These are phyloP conservation scores for Maudiozyma turicensis DNA, from an alignment of 805 yeast species.

Conservation along the genomic window DNA sequence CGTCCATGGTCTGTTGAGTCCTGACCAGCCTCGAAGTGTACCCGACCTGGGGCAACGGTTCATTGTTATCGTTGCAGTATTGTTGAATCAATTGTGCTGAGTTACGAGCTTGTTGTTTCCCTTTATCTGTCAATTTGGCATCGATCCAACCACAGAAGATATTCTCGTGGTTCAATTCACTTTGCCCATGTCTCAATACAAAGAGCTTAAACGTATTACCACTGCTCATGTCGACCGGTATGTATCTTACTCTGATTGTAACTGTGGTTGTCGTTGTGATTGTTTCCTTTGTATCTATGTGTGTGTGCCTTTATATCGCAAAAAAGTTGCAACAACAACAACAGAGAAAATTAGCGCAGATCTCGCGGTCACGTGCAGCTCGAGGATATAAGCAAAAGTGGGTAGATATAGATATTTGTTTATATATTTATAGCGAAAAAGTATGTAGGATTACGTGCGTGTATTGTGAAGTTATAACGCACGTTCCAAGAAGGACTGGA, in stretches of 20 bases:
- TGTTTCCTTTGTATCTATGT: too few relatives aligned
- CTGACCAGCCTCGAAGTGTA: constrained; percentile 66
- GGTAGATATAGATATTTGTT: too few relatives aligned
- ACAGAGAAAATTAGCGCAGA: too few relatives aligned
- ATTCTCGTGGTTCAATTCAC: constrained; percentile 67
- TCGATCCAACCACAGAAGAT: constrained; percentile 84
- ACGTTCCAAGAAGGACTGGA: constrained; percentile 64
- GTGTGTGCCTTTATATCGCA: too few relatives aligned
- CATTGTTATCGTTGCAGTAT: constrained; percentile 18
- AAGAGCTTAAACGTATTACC: constrained; percentile 21
- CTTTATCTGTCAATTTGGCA: constrained; percentile 56
- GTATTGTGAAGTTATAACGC: constrained; percentile 16
- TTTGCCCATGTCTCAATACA: constrained; percentile 73
- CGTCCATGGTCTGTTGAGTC: constrained; percentile 65
- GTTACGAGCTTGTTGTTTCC: constrained; percentile 55
- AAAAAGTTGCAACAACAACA: too few relatives aligned
- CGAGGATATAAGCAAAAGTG: too few relatives aligned
- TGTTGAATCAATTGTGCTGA: constrained; percentile 52
- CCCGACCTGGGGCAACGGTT: constrained; percentile 43
- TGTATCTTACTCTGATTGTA: not conserved
- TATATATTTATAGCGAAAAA: too few relatives aligned
- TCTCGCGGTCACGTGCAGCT: too few relatives aligned
- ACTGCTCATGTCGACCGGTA: not conserved
- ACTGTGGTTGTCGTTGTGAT: not conserved
- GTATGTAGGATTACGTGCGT: not conserved